Base-by-base conservation (phyloP, 129 eudicot species). In the Gnaphalium uliginosum region DNA sequence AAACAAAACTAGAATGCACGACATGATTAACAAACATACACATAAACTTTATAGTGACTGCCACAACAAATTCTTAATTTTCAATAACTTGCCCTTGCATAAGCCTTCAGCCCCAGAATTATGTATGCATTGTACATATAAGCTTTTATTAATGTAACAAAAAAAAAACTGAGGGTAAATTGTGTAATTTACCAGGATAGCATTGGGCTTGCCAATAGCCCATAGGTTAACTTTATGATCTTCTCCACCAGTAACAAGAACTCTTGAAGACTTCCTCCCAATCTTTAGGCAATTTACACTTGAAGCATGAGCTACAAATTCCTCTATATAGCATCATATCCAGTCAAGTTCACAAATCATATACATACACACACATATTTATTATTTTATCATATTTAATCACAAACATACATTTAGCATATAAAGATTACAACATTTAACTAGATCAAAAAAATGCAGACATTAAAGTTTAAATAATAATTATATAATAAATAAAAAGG, bases 141-240 rank as follows among this genome's bases (percentile, higher is more conserved):
- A 13, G 53, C n/a, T 46, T 15, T 14, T 13, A 46, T 14, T 3
- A 46, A 46, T 46, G 37, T 61, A 61, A 61, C 50, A 73, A 33
- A 21, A 14, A 72, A 21, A 58, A 14, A 39, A 27, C n/a, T n/a
- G n/a, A 73, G 61, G 78, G 21, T 9, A 32, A 70, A 30, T 50
- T 37, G 30, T 4, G 61, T 48, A 64, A 84, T 87, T 85, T 76
- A 94, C 98, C 93, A 89, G 51, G 68, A 90, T 82, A 65, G 98
- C 87, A 83, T 90, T 91, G 35, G 98, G 98, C 75, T 90, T 94
- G 81, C 98, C 98, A 79, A 94, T 94, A 27, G 98, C 93, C 98
- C 98, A 94, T 15, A 94, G 93, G 76, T 94, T 94, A 81, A 94
- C 98, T 79, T 94, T 90, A 77, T 94, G 98, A 88, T 94, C 98